Base-by-base conservation (phyloP, 805 yeast genomes). In the Hanseniaspora taiwanica region DNA sequence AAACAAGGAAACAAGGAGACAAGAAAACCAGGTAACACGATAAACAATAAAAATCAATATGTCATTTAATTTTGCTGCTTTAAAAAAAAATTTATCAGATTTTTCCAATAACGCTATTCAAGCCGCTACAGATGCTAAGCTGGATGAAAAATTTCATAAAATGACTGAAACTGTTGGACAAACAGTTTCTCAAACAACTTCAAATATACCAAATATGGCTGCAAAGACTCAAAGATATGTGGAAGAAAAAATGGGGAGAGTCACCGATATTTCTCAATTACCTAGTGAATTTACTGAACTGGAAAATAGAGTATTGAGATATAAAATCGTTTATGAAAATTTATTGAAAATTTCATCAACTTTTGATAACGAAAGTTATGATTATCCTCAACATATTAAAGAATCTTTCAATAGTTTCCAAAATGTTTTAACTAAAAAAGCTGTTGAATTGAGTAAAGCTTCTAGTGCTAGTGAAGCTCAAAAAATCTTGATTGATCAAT, bases 391-490 rank as follows among this genome's bases (percentile, higher is more conserved):
- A 41, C 78, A 78, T 51, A 65, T 60, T 24, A 76, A 70, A 51
- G 94, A 84, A 54, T 75, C 86, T n/a, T 72, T 83, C 46, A 68
- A 70, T 38, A 87, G 80, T 46, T 70, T 81, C 44, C 77, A 85
- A 39, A 76, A 76, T 60, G 71, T 70, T 47, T 68, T 83, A 44
- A 66, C 78, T 39, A 66, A 69, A 40, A 73, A 82, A 49, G 78
- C 82, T 37, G 66, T 71, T 43, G 81, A 75, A 45, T 66, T 82
- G 44, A 72, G 86, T 14, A 72, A 70, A 54, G 94, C 86, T 12
- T 70, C 79, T 37, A 69, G 81, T 19, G 83, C 89, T 1, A 71
- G 76, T n/a, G 94, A 83, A 56, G 89, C 87, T 4, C 91, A 83
- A 63, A 74, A 81, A 12, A 81, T 83, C 12, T 63, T 81, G 33